Evolutionary conservation across 2,329 filamentous ascomycete genomes (phyloP).

Genomic region (Lachnellula occidentalis): DNA sequence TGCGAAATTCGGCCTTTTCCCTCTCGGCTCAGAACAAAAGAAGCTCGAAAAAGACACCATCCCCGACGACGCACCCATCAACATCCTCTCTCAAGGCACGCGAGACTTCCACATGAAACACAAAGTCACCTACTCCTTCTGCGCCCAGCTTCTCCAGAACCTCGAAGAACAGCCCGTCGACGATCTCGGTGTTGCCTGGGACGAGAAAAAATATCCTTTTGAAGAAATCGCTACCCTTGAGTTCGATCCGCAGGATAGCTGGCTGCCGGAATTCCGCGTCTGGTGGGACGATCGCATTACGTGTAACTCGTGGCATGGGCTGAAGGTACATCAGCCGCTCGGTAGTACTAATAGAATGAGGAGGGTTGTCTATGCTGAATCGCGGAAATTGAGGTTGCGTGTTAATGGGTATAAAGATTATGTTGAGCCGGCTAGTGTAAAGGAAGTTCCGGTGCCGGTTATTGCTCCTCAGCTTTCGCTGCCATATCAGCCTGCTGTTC

Average conservation of each 20-base stretch:
- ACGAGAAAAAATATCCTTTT: slow-evolving; percentile 12
- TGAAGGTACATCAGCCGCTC: slow-evolving; percentile 14
- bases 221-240: slow-evolving; percentile 15
- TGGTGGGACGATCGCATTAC: slow-evolving; percentile 21
- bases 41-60: slow-evolving; percentile 6
- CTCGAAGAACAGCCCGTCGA: slow-evolving; percentile 14
- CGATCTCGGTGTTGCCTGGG: slow-evolving; percentile 13
- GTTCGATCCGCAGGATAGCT: slow-evolving; percentile 16
- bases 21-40: slow-evolving; percentile 11
- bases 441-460: slow-evolving; percentile 8
- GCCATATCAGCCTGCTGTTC: background rate
- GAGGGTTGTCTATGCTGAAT: slow-evolving; percentile 17
- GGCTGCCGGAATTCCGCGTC: slow-evolving; percentile 14
- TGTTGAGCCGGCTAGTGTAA: slow-evolving; percentile 13
- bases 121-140: slow-evolving; percentile 16
- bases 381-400: slow-evolving; percentile 15
- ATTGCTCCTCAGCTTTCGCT: background rate
- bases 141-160: slow-evolving; percentile 15
- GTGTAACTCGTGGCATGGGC: slow-evolving; percentile 13
- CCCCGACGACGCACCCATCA: slow-evolving; percentile 13
- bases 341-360: slow-evolving; percentile 16
- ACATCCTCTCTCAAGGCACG: slow-evolving; percentile 12
- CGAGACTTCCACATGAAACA: slow-evolving; percentile 14
- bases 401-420: slow-evolving; percentile 19
- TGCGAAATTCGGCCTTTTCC: slow-evolving; percentile 17